Evolutionary conservation across 1,284 basidiomycete species (phyloP).

Genomic region (Chalciporus sp.): DNA sequence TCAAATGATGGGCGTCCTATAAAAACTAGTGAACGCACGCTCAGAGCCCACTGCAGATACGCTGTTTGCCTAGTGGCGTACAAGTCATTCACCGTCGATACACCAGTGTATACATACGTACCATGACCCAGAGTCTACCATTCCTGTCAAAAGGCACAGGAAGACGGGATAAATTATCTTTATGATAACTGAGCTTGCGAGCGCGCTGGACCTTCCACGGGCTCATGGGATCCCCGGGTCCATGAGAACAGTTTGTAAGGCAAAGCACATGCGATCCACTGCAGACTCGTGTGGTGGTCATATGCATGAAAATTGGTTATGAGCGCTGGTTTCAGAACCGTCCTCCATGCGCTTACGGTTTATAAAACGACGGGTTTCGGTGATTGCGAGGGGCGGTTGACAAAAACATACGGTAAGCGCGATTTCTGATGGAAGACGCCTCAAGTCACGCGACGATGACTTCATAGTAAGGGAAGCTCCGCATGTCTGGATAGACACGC

Average conservation of each 20-base stretch:
- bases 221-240: slow-evolving; percentile 1
- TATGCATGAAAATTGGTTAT: background rate
- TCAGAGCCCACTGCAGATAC: background rate
- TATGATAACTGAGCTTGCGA: no score
- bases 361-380: background rate
- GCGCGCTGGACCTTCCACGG: background rate
- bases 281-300: background rate
- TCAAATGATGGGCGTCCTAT: background rate
- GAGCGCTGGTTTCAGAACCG: background rate
- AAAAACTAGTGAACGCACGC: background rate
- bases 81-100: no score
- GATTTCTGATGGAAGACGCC: background rate
- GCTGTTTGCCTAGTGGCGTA: background rate
- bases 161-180: no score
- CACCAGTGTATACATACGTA: no score
- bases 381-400: background rate
- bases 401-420: background rate
- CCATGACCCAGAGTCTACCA: no score
- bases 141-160: no score
- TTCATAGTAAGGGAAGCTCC: background rate
- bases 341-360: background rate
- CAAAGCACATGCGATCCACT: no score
- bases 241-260: slow-evolving; percentile 12
- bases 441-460: background rate
- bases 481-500: background rate